Conservation (phyloP, 192 early-diverging fungal genomes). For the Entomortierella chlamydospora region DNA sequence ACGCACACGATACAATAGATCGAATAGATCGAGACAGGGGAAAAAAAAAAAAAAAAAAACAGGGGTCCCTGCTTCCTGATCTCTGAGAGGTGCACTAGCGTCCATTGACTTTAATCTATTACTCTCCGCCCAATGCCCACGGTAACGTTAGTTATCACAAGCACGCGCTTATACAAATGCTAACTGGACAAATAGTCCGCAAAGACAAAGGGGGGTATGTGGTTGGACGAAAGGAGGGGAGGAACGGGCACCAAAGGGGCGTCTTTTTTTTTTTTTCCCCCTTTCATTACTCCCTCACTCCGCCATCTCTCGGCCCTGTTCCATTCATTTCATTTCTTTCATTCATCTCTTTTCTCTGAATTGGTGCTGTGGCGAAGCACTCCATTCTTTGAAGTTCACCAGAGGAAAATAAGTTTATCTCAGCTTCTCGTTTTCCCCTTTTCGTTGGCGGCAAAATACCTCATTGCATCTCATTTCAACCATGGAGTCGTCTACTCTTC, state of each 20-base stretch:
- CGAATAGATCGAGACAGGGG: neutral
- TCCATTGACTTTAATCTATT: too few relatives aligned
- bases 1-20: neutral
- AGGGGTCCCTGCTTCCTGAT: neutral
- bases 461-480: neutral
- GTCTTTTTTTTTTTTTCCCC: neutral
- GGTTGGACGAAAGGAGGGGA: too few relatives aligned
- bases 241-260: neutral
- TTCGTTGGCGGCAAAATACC: neutral
- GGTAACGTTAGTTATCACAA: neutral
- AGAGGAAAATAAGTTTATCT: neutral
- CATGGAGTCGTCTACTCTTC: neutral
- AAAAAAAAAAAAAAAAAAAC: constrained; percentile 4
- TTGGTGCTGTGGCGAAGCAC: too few relatives aligned
- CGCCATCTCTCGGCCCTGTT: neutral
- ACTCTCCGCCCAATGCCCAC: neutral
- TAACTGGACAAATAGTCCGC: neutral
- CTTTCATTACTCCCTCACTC: neutral
- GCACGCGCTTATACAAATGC: constrained; percentile 13
- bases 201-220: neutral
- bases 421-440: neutral
- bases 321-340: neutral
- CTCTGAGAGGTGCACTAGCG: too few relatives aligned
- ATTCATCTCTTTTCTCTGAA: too few relatives aligned
- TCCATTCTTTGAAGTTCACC: too few relatives aligned